Percentiles rank a stretch among this genome's conserved stretches.
phyloP scores from a whole-genome alignment of 257 asterid species.

The Haberlea rhodopensis region DNA sequence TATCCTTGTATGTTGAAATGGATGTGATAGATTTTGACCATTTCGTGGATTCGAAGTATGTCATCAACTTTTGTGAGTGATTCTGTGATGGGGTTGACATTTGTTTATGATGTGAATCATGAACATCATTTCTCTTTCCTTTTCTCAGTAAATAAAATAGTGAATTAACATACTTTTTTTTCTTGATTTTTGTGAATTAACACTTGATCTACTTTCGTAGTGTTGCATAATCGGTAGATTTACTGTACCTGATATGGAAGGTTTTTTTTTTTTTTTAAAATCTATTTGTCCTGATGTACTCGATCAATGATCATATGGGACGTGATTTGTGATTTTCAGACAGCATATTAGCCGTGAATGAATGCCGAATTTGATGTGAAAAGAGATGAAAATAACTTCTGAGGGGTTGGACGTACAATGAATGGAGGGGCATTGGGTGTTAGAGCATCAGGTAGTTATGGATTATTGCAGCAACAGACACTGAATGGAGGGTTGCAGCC shows the following conservation, averaged over 20 bases:
- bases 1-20: constrained; percentile 21
- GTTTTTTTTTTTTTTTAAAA: not conserved
- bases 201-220: not conserved
- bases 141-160: constrained; percentile 19
- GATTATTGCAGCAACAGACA: constrained; percentile 62
- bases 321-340: constrained; percentile 20
- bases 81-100: constrained; percentile 28
- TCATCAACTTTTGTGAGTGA: constrained; percentile 28
- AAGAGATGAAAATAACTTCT: constrained; percentile 63
- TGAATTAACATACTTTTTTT: not conserved
- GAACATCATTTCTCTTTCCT: constrained; percentile 9
- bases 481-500: constrained; percentile 65
- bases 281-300: not conserved
- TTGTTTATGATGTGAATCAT: constrained; percentile 24
- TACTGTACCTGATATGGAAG: not conserved
- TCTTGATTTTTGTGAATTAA: not conserved
- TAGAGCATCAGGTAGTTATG: constrained; percentile 70
- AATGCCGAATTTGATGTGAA: constrained; percentile 45
- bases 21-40: constrained; percentile 28
- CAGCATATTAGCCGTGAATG: constrained; percentile 44
- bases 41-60: constrained; percentile 21
- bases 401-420: constrained; percentile 74
- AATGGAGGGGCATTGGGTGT: constrained; percentile 79
- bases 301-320: constrained; percentile 26
- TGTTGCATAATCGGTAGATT: not conserved